Percentiles rank a stretch among this genome's conserved stretches.
Evolutionary conservation across 2,329 filamentous ascomycete genomes (phyloP).

Genomic region (Colletotrichum tamarilloi): DNA sequence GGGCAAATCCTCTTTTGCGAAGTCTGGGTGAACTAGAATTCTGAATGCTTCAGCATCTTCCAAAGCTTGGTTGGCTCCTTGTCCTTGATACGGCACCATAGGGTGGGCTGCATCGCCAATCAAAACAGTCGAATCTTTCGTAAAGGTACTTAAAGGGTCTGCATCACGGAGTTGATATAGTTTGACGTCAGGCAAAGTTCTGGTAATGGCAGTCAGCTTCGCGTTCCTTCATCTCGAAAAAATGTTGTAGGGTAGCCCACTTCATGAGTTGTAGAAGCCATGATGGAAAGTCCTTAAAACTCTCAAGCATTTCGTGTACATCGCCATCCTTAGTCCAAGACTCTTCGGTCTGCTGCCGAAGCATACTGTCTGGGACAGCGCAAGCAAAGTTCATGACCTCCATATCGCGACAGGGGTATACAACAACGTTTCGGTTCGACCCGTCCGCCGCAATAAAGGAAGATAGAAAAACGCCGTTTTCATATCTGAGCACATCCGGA

Average conservation of each 20-base stretch:
- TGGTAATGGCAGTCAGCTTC: background rate
- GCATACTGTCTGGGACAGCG: background rate
- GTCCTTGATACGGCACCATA: conserved; percentile 14
- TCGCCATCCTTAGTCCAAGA: background rate
- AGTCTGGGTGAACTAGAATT: background rate
- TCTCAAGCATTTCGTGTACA: background rate
- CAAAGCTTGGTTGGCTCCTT: conserved; percentile 15
- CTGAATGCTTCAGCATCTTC: conserved; percentile 5
- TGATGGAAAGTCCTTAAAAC: conserved; percentile 5
- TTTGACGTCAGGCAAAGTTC: background rate
- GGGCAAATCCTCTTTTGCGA: background rate
- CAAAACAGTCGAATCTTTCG: background rate
- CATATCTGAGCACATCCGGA: background rate
- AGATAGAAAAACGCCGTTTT: background rate
- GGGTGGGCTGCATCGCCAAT: conserved; percentile 13
- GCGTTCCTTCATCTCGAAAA: no score
- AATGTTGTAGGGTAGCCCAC: background rate
- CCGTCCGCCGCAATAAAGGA: background rate
- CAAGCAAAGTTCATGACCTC: conserved; percentile 3
- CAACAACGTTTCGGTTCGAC: conserved; percentile 4
- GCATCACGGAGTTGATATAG: background rate
- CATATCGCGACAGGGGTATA: background rate
- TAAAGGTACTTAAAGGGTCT: background rate
- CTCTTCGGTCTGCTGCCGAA: background rate
- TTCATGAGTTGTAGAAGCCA: background rate